Base-by-base conservation (phyloP, 495 filamentous ascomycete genomes). In the Aeminium ludgeri region DNA sequence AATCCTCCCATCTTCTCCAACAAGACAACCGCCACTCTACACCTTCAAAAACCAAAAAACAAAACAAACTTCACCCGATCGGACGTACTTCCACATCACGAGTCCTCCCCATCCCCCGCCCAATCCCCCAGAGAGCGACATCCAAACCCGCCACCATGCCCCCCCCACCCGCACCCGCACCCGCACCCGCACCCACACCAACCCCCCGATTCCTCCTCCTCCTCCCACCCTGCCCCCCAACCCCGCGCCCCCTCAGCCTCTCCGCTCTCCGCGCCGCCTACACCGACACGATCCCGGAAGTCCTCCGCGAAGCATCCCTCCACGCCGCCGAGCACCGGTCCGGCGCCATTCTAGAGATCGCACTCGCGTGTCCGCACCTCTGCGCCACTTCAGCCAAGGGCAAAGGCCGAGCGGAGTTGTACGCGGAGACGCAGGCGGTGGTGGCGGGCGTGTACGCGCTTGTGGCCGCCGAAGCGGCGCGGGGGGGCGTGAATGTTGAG, bases 401-500 rank as follows among this genome's bases (percentile, higher is more conserved):
- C 59, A 41, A 31, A 15, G 60, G 73, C 49, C 61, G 77, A 57
- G 62, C 71, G 48, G 53, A 60, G 61, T 43, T 73, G 42, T 72
- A 83, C 63, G 62, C 57, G 46, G 59, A 68, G 19, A 65, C 78
- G 7, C 85, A 94, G 61, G 59, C 62, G 20, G 65, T 86, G 11
- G 55, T 96, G 17, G 80, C 80, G 16, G 72, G 69, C 38, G 51
- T 93, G 42, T 96, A 96, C 66, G 74, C 71, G 49, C 65, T 96
- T 32, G 62, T 89, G 51, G 72, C 74, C 29, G 61, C 75, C 37
- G 61, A 83, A 19, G 79, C 73, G 43, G 67, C 76, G 29, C 66
- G 75, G 45, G 59, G 73, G 10, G 61, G 63, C 15, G 62, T 77
- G 42, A 64, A 85, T 53, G 55, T 82, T 56, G 69, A 75, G 58